Percentiles rank a stretch among this genome's conserved stretches.
phyloP scores from a whole-genome alignment of 495 filamentous ascomycete genomes.

The Penicillium mononematosum region DNA sequence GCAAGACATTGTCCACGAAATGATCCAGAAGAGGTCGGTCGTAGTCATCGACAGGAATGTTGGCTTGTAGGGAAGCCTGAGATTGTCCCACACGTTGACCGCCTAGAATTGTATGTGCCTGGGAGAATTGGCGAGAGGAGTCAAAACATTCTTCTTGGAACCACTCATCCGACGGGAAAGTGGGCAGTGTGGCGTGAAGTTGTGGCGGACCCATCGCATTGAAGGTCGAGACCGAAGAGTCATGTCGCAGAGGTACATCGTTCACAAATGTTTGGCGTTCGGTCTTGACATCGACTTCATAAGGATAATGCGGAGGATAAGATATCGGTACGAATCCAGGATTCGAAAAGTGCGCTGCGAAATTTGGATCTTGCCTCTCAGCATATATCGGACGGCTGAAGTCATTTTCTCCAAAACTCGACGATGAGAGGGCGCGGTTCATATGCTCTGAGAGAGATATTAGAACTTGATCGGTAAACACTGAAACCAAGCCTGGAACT shows the following conservation, averaged over 20 bases:
- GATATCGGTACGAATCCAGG: slow-evolving; percentile 33
- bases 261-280: slow-evolving; percentile 94
- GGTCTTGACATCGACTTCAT: slow-evolving; percentile 94
- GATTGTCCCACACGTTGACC: slow-evolving; percentile 23
- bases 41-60: slow-evolving; percentile 55
- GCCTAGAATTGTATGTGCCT: slow-evolving; percentile 33
- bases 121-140: slow-evolving; percentile 15
- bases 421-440: slow-evolving; percentile 46
- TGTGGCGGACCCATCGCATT: slow-evolving; percentile 80
- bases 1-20: slow-evolving; percentile 63
- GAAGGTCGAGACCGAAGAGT: slow-evolving; percentile 85
- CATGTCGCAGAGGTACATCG: slow-evolving; percentile 76
- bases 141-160: slow-evolving; percentile 68
- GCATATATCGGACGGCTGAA: slow-evolving; percentile 71
- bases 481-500: too few relatives aligned
- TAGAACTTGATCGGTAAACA: background rate
- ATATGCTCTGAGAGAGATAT: background rate
- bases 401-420: slow-evolving; percentile 68
- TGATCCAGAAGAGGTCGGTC: too few relatives aligned
- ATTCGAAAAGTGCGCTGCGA: slow-evolving; percentile 51
- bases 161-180: slow-evolving; percentile 73
- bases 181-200: slow-evolving; percentile 59
- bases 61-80: slow-evolving; percentile 51
- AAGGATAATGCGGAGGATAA: slow-evolving; percentile 57
- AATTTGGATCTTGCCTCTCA: slow-evolving; percentile 56